These are phyloP conservation scores for Colletotrichum scovillei DNA, from an alignment of 2,329 filamentous ascomycete genomes.

Conservation along the genomic window DNA sequence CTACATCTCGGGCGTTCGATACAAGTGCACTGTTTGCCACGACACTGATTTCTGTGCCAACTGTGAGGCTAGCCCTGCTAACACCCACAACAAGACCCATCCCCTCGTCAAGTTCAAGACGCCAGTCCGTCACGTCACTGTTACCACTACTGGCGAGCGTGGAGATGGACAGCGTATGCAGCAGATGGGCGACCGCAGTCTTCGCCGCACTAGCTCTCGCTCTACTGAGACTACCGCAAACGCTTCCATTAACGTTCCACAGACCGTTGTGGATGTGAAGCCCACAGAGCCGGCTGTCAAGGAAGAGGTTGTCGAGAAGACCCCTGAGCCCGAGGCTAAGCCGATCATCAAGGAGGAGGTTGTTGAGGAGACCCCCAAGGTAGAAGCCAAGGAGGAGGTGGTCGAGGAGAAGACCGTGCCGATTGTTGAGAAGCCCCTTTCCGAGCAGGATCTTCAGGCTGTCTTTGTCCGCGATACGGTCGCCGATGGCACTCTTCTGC, in stretches of 20 bases:
- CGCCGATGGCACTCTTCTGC: slow-evolving; percentile 79
- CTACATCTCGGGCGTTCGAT: slow-evolving; percentile 89
- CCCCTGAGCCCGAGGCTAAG: slow-evolving; percentile 38
- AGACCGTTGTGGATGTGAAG: slow-evolving; percentile 79
- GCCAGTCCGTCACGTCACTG: slow-evolving; percentile 86
- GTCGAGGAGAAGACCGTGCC: slow-evolving; percentile 39
- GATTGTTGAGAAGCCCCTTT: slow-evolving; percentile 37
- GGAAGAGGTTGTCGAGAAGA: slow-evolving; percentile 41
- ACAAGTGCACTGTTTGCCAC: slow-evolving; percentile 97
- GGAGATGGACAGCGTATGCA: slow-evolving; percentile 72
- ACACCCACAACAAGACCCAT: slow-evolving; percentile 93
- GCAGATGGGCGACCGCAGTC: slow-evolving; percentile 75
- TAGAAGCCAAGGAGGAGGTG: slow-evolving; percentile 34
- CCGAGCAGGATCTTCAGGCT: slow-evolving; percentile 55
- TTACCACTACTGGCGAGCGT: slow-evolving; percentile 86
- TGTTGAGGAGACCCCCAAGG: slow-evolving; percentile 39
- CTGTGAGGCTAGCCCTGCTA: slow-evolving; percentile 89
- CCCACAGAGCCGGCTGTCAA: slow-evolving; percentile 60
- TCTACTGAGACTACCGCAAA: slow-evolving; percentile 65
- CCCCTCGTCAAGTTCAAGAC: slow-evolving; percentile 98
- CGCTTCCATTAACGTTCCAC: slow-evolving; percentile 64
- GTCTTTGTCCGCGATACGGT: slow-evolving; percentile 83
- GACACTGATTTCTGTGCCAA: slow-evolving; percentile 95
- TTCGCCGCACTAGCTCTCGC: slow-evolving; percentile 54
- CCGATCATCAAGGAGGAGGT: slow-evolving; percentile 26